Evolutionary conservation across 768 basidiomycete genomes (phyloP), one percentile per base, ranked within the genome.

Genomic region (Neoboletus brunneissimus): DNA sequence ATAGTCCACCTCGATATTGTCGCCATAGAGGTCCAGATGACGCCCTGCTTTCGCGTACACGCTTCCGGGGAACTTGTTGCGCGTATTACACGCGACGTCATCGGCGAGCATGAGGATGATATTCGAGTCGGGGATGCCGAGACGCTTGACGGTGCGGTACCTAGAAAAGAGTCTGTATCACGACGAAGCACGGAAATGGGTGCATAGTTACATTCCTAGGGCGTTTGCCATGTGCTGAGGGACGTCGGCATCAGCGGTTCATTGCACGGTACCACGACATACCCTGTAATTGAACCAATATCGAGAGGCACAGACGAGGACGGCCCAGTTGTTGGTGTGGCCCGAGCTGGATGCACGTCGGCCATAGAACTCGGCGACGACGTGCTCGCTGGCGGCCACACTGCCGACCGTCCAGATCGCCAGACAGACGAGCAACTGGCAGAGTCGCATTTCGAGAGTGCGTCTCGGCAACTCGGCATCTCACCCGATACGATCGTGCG

Each of bases 261-360:
- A 29, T 4, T 31, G 31, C 8, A 38, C 3, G 1, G 8, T 47
- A 43, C 7, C 38, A 34, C 0, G 18, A 80, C 88, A 51, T 67
- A 97, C 96, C 42, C 96, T 78, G 68, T 99, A 99, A 70, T 99
- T 99, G 79, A 99, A 99, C 95, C 95, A 98, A 70, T 95, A 96
- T 55, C 95, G 71, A 6, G 94, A 97, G 1, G 97, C 81, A 64
- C 91, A 95, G 5, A 98, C 95, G 35, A 98, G 77, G 6, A 99
- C 95, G 2, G 97, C 97, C 97, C 97, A 99, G 71, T 98, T 98
- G 68, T 98, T 99, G 7, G 96, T 97, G 68, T 97, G 94, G 7
- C 75, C 69, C 7, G 71, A 68, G 34, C 58, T 59, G 5, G 65
- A 67, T 12, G 66, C 72, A 72, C 77, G 74, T 50, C 73, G 69